These are phyloP conservation scores for Quercus dentata DNA, from an alignment of 306 rosid genomes.

Conservation along the genomic window DNA sequence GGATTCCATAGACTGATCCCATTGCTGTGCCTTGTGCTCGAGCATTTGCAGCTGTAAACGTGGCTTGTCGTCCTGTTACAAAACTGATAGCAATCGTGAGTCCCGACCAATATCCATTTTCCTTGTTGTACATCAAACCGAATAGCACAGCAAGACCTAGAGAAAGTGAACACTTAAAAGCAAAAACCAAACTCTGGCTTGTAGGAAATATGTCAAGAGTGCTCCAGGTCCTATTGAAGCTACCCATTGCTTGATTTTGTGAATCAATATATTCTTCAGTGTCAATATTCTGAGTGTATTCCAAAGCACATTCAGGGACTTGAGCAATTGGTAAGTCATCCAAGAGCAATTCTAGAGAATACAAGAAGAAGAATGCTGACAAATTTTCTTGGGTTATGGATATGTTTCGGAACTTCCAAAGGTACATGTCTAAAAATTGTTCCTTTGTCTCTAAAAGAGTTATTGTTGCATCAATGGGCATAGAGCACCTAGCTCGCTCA, in stretches of 20 bases:
- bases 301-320: slow-evolving; percentile 6
- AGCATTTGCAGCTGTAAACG: slow-evolving; percentile 58
- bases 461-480: slow-evolving; percentile 36
- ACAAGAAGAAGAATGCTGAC: slow-evolving; percentile 57
- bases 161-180: slow-evolving; percentile 66
- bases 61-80: slow-evolving; percentile 54
- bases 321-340: slow-evolving; percentile 25
- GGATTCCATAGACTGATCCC: slow-evolving; percentile 71
- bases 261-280: neutral
- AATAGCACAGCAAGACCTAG: slow-evolving; percentile 64
- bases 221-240: slow-evolving; percentile 19
- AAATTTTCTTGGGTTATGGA: slow-evolving; percentile 34
- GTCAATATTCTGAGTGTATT: slow-evolving; percentile 4
- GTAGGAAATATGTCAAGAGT: slow-evolving; percentile 33
- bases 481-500: slow-evolving; percentile 34
- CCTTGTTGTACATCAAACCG: slow-evolving; percentile 54
- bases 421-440: slow-evolving; percentile 15
- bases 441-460: slow-evolving; percentile 26
- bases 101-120: slow-evolving; percentile 75
- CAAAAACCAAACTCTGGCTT: slow-evolving; percentile 42
- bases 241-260: neutral
- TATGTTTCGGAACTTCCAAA: slow-evolving; percentile 18
- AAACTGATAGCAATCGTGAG: slow-evolving; percentile 63
- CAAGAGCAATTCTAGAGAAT: slow-evolving; percentile 52
- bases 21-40: slow-evolving; percentile 78